Percentiles rank a stretch among this genome's conserved stretches.
phyloP scores from a whole-genome alignment of 352 stramenopile genomes.

The Globisporangium apiculatum region DNA sequence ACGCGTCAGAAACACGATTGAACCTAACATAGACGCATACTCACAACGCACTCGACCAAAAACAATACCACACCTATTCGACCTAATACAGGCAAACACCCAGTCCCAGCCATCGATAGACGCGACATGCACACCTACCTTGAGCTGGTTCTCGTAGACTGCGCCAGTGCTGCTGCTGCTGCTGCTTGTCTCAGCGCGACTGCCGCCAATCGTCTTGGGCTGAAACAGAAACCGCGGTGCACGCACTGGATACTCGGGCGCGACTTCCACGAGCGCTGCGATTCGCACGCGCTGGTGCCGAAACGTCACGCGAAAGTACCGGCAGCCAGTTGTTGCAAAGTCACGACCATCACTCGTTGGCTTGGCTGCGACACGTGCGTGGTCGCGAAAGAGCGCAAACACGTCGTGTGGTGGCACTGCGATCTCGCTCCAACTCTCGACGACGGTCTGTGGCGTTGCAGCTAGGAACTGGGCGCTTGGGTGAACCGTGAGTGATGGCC shows the following conservation, averaged over 20 bases:
- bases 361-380: conserved; percentile 12
- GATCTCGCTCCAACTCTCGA: conserved; percentile 49
- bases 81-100: too few species aligned
- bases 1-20: not conserved
- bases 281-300: conserved; percentile 35
- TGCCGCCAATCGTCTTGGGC: conserved; percentile 20
- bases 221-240: conserved; percentile 61
- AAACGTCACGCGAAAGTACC: conserved; percentile 49
- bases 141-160: conserved; percentile 50
- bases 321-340: conserved; percentile 24
- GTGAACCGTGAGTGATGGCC: too few species aligned
- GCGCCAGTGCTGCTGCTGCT: conserved; percentile 27
- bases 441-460: conserved; percentile 6
- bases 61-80: too few species aligned
- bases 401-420: conserved; percentile 22
- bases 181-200: too few species aligned
- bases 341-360: too few species aligned
- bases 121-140: conserved; percentile 34
- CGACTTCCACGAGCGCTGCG: conserved; percentile 46
- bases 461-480: conserved; percentile 36
- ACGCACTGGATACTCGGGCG: conserved; percentile 57
- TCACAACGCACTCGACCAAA: too few species aligned
- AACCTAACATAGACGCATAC: not conserved
- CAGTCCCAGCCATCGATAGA: too few species aligned
- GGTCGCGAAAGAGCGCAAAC: conserved; percentile 37